These are phyloP conservation scores for Aspergillus sparsus DNA, from an alignment of 495 filamentous ascomycete species.

Conservation along the genomic window DNA sequence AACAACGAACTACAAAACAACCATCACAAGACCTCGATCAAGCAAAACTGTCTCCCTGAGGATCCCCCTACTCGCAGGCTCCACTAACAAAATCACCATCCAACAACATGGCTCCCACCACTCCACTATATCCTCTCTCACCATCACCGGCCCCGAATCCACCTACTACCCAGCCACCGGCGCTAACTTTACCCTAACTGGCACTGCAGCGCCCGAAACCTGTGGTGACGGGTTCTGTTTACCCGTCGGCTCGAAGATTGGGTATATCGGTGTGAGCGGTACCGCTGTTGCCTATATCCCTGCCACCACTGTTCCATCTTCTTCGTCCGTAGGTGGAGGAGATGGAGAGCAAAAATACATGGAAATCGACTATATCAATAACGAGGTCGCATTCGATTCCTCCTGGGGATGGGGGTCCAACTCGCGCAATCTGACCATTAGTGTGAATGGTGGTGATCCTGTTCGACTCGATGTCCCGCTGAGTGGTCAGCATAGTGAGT, in stretches of 20 bases:
- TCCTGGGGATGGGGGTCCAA: slow-evolving; percentile 47
- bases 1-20: neutral
- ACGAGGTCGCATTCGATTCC: slow-evolving; percentile 48
- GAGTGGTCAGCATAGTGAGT: slow-evolving; percentile 47
- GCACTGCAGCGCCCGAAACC: slow-evolving; percentile 30
- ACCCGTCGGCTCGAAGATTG: slow-evolving; percentile 47
- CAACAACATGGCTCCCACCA: slow-evolving; percentile 11
- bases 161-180: slow-evolving; percentile 42
- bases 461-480: slow-evolving; percentile 52
- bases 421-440: slow-evolving; percentile 48
- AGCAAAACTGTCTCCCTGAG: slow-evolving; percentile 21
- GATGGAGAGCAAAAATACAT: slow-evolving; percentile 34
- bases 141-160: slow-evolving; percentile 26
- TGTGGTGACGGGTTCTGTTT: slow-evolving; percentile 37
- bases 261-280: slow-evolving; percentile 28
- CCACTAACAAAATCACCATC: slow-evolving; percentile 36
- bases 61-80: slow-evolving; percentile 32
- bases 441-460: slow-evolving; percentile 40
- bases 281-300: slow-evolving; percentile 30
- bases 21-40: slow-evolving; percentile 1
- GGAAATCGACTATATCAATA: slow-evolving; percentile 53
- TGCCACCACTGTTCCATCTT: slow-evolving; percentile 28
- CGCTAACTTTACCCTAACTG: slow-evolving; percentile 33
- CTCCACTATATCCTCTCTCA: slow-evolving; percentile 25
- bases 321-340: too few species aligned